Percentiles rank a stretch among this genome's conserved stretches.
phyloP scores from a whole-genome alignment of 1,284 basidiomycete species.

The Cutaneotrichosporon sp. region DNA sequence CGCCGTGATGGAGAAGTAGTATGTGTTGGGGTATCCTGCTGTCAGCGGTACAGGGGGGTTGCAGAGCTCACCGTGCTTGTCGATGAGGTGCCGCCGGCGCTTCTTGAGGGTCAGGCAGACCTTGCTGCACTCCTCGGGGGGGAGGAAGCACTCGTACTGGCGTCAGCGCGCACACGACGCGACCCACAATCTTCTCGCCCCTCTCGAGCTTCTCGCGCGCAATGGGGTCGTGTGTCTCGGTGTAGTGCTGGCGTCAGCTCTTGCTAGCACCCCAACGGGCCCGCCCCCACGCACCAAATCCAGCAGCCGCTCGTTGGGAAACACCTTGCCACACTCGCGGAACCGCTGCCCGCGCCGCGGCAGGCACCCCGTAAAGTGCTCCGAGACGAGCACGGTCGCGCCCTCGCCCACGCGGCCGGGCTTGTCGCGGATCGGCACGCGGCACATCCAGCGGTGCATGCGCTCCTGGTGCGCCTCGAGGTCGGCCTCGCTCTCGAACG shows the following conservation, averaged over 20 bases:
- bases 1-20: conserved; percentile 84
- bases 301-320: conserved; percentile 75
- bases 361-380: conserved; percentile 31
- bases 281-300: too few relatives aligned
- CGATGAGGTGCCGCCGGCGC: conserved; percentile 76
- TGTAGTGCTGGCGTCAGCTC: conserved; percentile 65
- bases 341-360: conserved; percentile 18
- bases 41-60: conserved; percentile 16
- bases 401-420: conserved; percentile 40
- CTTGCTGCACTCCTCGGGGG: conserved; percentile 60
- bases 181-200: conserved; percentile 86
- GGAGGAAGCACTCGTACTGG: conserved; percentile 79
- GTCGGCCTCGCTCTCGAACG: conserved; percentile 64
- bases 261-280: too few relatives aligned
- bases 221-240: conserved; percentile 83
- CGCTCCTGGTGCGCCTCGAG: conserved; percentile 77
- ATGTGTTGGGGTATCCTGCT: conserved; percentile 71
- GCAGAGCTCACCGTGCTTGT: conserved; percentile 65
- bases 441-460: conserved; percentile 81
- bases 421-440: conserved; percentile 36
- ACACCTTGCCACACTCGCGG: conserved; percentile 70
- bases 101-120: conserved; percentile 74
- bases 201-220: conserved; percentile 70
- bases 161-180: conserved; percentile 6
- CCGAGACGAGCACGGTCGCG: conserved; percentile 27